A percentile compares a stretch with the other conserved stretches of the same genome.
Evolutionary conservation across 352 stramenopile species (phyloP).

Genomic region (Pythium volutum): DNA sequence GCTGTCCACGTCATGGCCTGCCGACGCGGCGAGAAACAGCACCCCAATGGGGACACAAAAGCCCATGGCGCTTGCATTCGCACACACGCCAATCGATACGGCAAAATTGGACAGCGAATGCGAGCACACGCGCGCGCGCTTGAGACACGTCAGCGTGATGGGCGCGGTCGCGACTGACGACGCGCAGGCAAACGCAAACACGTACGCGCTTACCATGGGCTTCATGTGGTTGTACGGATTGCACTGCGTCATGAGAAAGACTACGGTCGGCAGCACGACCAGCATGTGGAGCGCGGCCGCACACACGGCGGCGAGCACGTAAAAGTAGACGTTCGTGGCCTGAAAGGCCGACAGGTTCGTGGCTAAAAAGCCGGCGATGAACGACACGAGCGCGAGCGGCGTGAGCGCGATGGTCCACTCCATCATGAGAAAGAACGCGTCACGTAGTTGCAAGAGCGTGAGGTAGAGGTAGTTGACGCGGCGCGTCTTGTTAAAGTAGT

Average conservation of each 20-base stretch:
- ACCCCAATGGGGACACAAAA: constrained; percentile 61
- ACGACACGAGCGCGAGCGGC: constrained; percentile 8
- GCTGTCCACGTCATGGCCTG: constrained; percentile 37
- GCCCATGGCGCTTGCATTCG: constrained; percentile 52
- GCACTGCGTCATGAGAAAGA: constrained; percentile 39
- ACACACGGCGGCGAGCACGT: neutral
- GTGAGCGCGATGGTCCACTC: constrained; percentile 41
- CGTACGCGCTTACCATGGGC: constrained; percentile 57
- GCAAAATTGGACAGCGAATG: constrained; percentile 72
- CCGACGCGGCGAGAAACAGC: constrained; percentile 61
- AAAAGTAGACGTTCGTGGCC: neutral
- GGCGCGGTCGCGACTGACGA: constrained; percentile 68
- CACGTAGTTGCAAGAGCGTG: constrained; percentile 58
- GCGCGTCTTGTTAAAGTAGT: constrained; percentile 57
- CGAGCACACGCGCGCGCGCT: constrained; percentile 56
- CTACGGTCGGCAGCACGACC: neutral
- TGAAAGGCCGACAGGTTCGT: constrained; percentile 19
- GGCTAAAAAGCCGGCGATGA: constrained; percentile 37
- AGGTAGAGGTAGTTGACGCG: constrained; percentile 69
- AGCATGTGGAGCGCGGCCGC: neutral
- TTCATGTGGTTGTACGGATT: constrained; percentile 72
- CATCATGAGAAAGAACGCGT: constrained; percentile 69
- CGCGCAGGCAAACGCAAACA: constrained; percentile 59
- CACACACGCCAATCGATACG: constrained; percentile 65
- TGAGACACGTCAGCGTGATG: constrained; percentile 57